Evolutionary conservation across 495 filamentous ascomycete species (phyloP).

Genomic region (Pseudevernia furfuracea): DNA sequence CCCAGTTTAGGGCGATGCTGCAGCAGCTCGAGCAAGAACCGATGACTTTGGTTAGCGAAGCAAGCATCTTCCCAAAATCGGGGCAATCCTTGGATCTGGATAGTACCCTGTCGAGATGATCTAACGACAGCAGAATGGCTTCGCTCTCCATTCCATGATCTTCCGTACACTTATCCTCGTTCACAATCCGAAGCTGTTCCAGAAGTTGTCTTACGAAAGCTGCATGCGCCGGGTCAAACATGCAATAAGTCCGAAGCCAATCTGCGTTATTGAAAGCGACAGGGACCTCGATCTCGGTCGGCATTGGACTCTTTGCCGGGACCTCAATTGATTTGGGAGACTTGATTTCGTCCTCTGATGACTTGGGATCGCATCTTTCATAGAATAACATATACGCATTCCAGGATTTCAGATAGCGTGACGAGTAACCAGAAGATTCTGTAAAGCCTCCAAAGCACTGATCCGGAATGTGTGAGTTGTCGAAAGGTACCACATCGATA

Average conservation of each 20-base stretch:
- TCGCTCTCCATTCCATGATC: conserved; percentile 50
- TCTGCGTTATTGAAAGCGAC: conserved; percentile 66
- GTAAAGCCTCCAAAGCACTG: conserved; percentile 71
- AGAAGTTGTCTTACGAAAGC: conserved; percentile 58
- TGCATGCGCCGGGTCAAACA: conserved; percentile 68
- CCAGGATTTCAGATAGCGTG: conserved; percentile 57
- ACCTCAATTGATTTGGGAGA: conserved; percentile 31
- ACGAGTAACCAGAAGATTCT: conserved; percentile 38
- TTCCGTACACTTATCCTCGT: conserved; percentile 39
- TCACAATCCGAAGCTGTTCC: conserved; percentile 37
- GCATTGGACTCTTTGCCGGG: conserved; percentile 52
- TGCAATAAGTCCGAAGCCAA: conserved; percentile 68
- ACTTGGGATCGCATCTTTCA: conserved; percentile 64
- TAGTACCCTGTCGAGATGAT: conserved; percentile 73
- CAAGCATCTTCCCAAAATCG: conserved; percentile 52
- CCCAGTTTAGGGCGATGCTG: conserved; percentile 56
- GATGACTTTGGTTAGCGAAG: conserved; percentile 46
- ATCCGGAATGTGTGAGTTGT: conserved; percentile 61
- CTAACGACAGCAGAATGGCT: conserved; percentile 58
- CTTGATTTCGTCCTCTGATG: conserved; percentile 30
- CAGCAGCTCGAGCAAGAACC: conserved; percentile 50
- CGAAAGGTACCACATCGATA: conserved; percentile 66
- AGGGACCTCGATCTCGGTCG: conserved; percentile 46
- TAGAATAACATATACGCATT: conserved; percentile 99
- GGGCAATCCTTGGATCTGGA: conserved; percentile 62